phyloP scores from a whole-genome alignment of 768 basidiomycete genomes.

The Serendipita sp. region DNA sequence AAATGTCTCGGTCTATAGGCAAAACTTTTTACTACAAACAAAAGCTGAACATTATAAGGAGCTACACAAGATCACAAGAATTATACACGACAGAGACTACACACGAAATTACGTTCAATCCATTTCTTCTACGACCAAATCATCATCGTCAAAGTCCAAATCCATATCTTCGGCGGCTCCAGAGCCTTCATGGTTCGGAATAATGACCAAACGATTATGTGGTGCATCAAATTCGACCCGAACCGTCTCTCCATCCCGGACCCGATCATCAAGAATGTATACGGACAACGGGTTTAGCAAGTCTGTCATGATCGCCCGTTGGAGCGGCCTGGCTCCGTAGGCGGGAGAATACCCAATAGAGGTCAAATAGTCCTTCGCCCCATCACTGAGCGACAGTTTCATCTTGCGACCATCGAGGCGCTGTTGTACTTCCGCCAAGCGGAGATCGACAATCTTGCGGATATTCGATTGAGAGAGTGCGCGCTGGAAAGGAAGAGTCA shows the following conservation, averaged over 20 bases:
- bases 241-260: slow-evolving; percentile 69
- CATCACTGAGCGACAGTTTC: slow-evolving; percentile 55
- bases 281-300: slow-evolving; percentile 81
- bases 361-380: slow-evolving; percentile 57
- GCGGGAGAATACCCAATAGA: slow-evolving; percentile 62
- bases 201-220: slow-evolving; percentile 56
- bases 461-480: slow-evolving; percentile 63
- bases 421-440: slow-evolving; percentile 70
- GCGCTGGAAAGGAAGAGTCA: slow-evolving; percentile 33
- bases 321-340: slow-evolving; percentile 87
- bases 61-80: not conserved
- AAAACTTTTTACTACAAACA: not conserved
- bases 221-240: slow-evolving; percentile 64
- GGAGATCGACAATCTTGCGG: slow-evolving; percentile 74
- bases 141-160: slow-evolving; percentile 45
- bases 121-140: slow-evolving; percentile 59
- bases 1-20: no score
- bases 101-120: slow-evolving; percentile 21
- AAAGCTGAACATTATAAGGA: not conserved
- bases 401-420: slow-evolving; percentile 72
- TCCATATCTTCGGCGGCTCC: slow-evolving; percentile 31
- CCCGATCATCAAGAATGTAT: slow-evolving; percentile 65
- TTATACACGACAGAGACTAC: not conserved
- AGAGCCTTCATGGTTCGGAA: slow-evolving; percentile 65
- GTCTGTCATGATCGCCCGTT: slow-evolving; percentile 81